Conservation (phyloP, 75 land plant species). For the Selaginella moellendorffii region DNA sequence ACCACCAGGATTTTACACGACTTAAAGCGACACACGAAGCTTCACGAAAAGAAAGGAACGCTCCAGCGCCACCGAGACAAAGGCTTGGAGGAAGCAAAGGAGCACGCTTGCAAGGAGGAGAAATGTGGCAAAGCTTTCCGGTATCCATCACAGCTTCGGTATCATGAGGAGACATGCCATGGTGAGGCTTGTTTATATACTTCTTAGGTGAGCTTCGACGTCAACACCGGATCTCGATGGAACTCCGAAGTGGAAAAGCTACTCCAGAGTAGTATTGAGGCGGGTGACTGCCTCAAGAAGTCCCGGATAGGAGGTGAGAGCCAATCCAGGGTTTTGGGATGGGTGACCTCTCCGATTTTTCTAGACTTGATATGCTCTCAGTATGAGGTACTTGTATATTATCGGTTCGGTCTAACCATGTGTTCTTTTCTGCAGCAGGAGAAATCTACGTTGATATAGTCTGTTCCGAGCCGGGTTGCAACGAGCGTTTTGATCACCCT, state of each 20-base stretch:
- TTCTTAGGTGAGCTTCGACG: too few relatives aligned
- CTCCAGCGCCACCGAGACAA: background rate
- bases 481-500: background rate
- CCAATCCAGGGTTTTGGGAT: background rate
- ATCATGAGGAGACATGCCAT: background rate
- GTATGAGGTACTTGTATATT: too few relatives aligned
- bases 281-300: background rate
- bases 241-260: too few relatives aligned
- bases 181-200: too few relatives aligned
- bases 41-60: background rate
- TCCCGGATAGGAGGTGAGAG: too few relatives aligned
- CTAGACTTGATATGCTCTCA: too few relatives aligned
- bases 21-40: background rate
- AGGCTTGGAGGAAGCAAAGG: background rate
- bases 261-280: conserved; percentile 1
- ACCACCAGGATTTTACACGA: background rate
- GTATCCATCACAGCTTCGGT: background rate
- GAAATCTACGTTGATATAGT: background rate
- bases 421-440: background rate
- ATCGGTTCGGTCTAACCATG: too few relatives aligned
- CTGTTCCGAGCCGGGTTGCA: background rate
- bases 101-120: background rate
- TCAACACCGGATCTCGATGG: background rate
- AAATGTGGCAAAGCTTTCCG: background rate
- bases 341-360: background rate